A percentile compares a stretch with the other conserved stretches of the same genome.
These are phyloP conservation scores for Alternaria sp. DNA, from an alignment of 2,329 filamentous ascomycete species.

Conservation along the genomic window DNA sequence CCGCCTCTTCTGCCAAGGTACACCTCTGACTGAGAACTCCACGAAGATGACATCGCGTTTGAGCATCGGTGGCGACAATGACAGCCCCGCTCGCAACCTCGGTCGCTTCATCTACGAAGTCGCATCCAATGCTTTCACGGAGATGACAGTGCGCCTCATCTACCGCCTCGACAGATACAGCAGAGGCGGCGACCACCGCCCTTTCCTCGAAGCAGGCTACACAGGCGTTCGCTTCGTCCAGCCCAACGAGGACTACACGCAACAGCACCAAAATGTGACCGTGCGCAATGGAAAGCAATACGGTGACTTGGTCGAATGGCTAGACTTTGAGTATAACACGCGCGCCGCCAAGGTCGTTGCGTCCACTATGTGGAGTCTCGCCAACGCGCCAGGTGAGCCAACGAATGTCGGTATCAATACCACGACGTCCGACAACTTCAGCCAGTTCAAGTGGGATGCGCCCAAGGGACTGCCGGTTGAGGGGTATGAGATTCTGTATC, in stretches of 20 bases:
- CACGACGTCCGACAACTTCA: slow-evolving; percentile 54
- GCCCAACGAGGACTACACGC: slow-evolving; percentile 60
- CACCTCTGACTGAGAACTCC: slow-evolving; percentile 52
- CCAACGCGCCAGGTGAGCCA: slow-evolving; percentile 57
- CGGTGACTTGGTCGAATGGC: slow-evolving; percentile 60
- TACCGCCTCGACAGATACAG: slow-evolving; percentile 62
- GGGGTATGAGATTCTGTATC: slow-evolving; percentile 62
- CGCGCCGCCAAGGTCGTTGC: slow-evolving; percentile 61
- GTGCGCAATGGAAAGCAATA: slow-evolving; percentile 57
- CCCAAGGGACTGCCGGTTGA: slow-evolving; percentile 49
- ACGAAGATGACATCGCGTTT: slow-evolving; percentile 45
- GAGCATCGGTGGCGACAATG: slow-evolving; percentile 53
- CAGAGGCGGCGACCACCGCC: slow-evolving; percentile 61
- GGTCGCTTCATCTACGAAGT: slow-evolving; percentile 61
- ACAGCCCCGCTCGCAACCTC: slow-evolving; percentile 59
- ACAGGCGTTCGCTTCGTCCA: slow-evolving; percentile 61
- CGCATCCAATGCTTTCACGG: slow-evolving; percentile 55
- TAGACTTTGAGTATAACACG: slow-evolving; percentile 60
- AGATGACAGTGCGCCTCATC: slow-evolving; percentile 61
- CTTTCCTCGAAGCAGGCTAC: slow-evolving; percentile 61
- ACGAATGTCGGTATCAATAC: slow-evolving; percentile 56
- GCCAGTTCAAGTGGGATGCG: slow-evolving; percentile 54
- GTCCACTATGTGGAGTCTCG: slow-evolving; percentile 59
- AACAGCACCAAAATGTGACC: slow-evolving; percentile 62
- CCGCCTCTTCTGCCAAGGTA: slow-evolving; percentile 59